Base-by-base conservation (phyloP, 2,329 filamentous ascomycete genomes). In the Exophiala spinifera region DNA sequence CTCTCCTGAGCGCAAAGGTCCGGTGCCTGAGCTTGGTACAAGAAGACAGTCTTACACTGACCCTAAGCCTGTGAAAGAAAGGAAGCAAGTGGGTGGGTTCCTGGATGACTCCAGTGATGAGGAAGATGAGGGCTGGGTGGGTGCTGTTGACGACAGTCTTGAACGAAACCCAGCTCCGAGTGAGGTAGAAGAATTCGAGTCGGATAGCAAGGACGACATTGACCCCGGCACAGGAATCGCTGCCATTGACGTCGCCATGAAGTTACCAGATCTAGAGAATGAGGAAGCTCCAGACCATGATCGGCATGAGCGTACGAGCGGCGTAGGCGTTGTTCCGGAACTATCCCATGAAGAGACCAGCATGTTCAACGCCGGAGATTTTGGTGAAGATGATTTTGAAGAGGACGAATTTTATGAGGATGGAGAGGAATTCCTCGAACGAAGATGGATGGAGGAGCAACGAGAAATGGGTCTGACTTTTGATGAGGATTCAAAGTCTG, bases 391-490 rank as follows among this genome's bases (percentile, higher is more conserved):
- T 60, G 78, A 80, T 66, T 70, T 86, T 63, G 84, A 88, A 63
- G 81, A 84, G 15, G 77, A 83, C 13, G 75, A 81, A 49, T 81
- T 85, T 59, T 75, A 77, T 55, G 70, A 79, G 64, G 79, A 79
- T 63, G 85, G 85, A 36, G 84, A 88, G 64, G 85, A 88, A 66
- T 80, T 79, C 59, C 73, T 83, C 45, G 84, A 85, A 64, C 81
- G 82, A 71, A 77, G 80, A 45, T 91, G 83, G 70, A 89, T 91
- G 84, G 82, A 85, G 64, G 86, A 89, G 66, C 89, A 94, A 68
- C 69, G 69, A 42, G 69, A 69, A 47, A 65, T 79, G 19, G 77
- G 79, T 59, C 70, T 72, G 58, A 59, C 51, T 11, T 56, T 63
- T 31, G 63, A 66, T 33, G 83, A 83, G 40, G 79, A 81, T 10